Evolutionary conservation across 352 stramenopile species (phyloP).

Genomic region (Paralagenidium karlingii): DNA sequence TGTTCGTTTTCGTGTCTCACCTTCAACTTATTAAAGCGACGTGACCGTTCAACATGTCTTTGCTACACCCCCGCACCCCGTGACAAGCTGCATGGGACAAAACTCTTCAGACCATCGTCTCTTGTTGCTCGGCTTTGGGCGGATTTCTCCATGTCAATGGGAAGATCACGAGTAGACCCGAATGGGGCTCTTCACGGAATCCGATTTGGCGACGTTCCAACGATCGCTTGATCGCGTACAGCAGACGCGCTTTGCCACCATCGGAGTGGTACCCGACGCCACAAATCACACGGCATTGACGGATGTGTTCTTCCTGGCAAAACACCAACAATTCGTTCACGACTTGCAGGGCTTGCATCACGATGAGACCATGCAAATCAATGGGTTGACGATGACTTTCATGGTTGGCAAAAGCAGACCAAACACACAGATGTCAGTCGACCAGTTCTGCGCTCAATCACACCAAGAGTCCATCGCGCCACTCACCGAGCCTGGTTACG

Average conservation of each 20-base stretch:
- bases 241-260: constrained; percentile 41
- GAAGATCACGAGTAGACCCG: constrained; percentile 45
- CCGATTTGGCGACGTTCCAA: constrained; percentile 42
- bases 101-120: no score
- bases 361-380: constrained; percentile 52
- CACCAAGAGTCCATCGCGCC: constrained; percentile 2
- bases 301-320: constrained; percentile 40
- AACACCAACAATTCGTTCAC: constrained; percentile 41
- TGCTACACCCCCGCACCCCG: no score
- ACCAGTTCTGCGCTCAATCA: no score
- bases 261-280: constrained; percentile 56
- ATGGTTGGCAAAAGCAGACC: constrained; percentile 1
- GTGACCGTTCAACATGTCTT: no score
- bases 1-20: no score
- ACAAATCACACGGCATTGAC: constrained; percentile 44
- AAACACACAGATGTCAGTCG: constrained; percentile 2
- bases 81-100: no score
- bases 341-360: constrained; percentile 51
- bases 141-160: constrained; percentile 10
- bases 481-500: constrained; percentile 25
- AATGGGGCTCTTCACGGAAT: constrained; percentile 25
- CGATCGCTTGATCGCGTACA: constrained; percentile 43
- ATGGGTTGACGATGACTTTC: constrained; percentile 28
- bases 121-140: no score
- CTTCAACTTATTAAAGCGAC: no score